These are phyloP conservation scores for Penicillium ochrochloron DNA, from an alignment of 495 filamentous ascomycete genomes.

Conservation along the genomic window DNA sequence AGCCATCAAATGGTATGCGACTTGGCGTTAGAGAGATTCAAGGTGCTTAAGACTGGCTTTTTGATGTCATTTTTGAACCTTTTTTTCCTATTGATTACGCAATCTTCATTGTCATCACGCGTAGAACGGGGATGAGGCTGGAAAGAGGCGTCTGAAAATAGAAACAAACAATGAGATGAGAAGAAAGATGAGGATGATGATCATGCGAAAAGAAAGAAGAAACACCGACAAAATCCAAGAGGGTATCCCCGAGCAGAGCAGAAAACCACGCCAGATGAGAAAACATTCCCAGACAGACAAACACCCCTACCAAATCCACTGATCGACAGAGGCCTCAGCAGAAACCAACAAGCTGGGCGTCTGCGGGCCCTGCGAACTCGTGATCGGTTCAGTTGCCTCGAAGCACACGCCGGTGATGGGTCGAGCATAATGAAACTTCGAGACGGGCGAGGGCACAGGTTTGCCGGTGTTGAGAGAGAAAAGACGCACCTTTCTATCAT, in stretches of 20 bases:
- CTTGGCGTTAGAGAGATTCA: too few relatives aligned
- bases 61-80: too few relatives aligned
- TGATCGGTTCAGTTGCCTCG: conserved; percentile 34
- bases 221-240: not conserved
- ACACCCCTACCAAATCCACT: conserved; percentile 45
- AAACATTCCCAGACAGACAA: not conserved
- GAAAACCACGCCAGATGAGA: not conserved
- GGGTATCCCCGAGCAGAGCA: conserved; percentile 5
- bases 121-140: not conserved
- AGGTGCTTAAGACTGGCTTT: too few relatives aligned
- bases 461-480: conserved; percentile 46
- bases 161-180: not conserved
- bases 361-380: conserved; percentile 31
- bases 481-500: conserved; percentile 41
- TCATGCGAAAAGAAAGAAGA: not conserved
- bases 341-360: conserved; percentile 44
- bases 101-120: not conserved
- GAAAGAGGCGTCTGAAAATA: not conserved
- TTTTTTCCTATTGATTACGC: conserved; percentile 4
- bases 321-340: conserved; percentile 38
- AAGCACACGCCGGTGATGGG: conserved; percentile 43
- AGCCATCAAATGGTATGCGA: too few relatives aligned
- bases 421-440: conserved; percentile 31
- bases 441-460: conserved; percentile 39
- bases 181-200: not conserved